Base-by-base conservation (phyloP, 805 yeast genomes). In the Torulaspora quercuum region DNA sequence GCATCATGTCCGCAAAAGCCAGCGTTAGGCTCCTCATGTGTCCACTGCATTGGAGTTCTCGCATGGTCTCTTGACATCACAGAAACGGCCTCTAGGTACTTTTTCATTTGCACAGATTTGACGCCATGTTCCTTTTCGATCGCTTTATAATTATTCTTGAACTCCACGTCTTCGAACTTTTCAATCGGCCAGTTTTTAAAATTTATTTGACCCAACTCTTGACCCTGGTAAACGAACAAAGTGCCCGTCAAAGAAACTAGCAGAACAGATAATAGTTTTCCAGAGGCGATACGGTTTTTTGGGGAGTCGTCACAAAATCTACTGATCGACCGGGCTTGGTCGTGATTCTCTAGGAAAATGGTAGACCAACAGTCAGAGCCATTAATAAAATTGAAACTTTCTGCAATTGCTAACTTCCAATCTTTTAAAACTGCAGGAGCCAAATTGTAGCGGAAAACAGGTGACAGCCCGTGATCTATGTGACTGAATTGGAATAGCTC, bases 281-380 rank as follows among this genome's bases (percentile, higher is more conserved):
- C 75, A 18, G 75, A 65, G 34, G 56, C 50, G 35, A 49, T 59
- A 29, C 68, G 53, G 56, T 52, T 39, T 32, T 55, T 46, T 18
- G 57, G 57, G 5, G 66, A 57, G 33, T 64, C 69, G 53, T 65
- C 64, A 30, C 76, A 77, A 50, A 73, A 75, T 48, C 80, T 64
- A 9, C 76, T 57, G 25, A 74, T 67, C 19, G 70, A 61, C 50
- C 80, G 65, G 9, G 80, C 72, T 49, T 73, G 80, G 55, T 76
- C 81, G 51, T 76, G 82, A 52, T 76, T 76, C 53, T 76, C 82
- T 40, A 70, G 52, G 56, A 68, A 75, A 12, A 68, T 65, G 10
- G 80, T 71, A 20, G 74, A 57, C 81, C 82, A 76, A n/a, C 76
- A 76, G 45, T 75, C 80, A 11, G 75, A 67, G 13, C 63, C 70